phyloP scores from a whole-genome alignment of 225 moss, liverwort and hornwort species.

The Marchantia polymorpha region DNA sequence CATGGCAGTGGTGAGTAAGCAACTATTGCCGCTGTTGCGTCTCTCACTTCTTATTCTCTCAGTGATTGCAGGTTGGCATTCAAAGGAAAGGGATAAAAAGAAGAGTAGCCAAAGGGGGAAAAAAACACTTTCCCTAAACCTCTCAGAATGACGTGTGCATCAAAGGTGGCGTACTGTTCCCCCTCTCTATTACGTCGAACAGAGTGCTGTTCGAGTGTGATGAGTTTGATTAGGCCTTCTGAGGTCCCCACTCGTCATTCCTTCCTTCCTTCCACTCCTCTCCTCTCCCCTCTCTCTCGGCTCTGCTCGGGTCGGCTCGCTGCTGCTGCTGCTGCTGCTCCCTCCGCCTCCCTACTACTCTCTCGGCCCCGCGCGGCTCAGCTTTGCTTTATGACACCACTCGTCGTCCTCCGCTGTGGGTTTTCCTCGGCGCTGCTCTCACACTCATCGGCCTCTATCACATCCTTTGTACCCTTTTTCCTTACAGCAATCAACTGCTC shows the following conservation, averaged over 20 bases:
- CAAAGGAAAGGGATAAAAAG: constrained; percentile 17
- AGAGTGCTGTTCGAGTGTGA: constrained; percentile 34
- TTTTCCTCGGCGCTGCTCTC: constrained; percentile 6
- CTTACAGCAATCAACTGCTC: not conserved
- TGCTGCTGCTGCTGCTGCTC: constrained; percentile 6
- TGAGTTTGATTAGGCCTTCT: constrained; percentile 38
- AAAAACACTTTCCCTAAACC: constrained; percentile 26
- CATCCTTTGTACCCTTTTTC: constrained; percentile 13
- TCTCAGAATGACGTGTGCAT: constrained; percentile 47
- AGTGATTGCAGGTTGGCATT: constrained; percentile 27
- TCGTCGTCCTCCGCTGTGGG: not conserved
- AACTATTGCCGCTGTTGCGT: constrained; percentile 30
- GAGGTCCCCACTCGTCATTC: constrained; percentile 45
- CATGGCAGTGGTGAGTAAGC: constrained; percentile 28
- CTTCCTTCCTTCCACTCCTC: constrained; percentile 19
- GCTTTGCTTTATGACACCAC: not conserved
- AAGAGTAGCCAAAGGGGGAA: constrained; percentile 20
- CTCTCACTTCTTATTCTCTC: constrained; percentile 43
- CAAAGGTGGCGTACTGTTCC: constrained; percentile 47
- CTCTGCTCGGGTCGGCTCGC: not conserved
- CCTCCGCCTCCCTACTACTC: not conserved
- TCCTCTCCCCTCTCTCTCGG: constrained; percentile 9
- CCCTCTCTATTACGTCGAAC: constrained; percentile 44
- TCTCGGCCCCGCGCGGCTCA: no score
- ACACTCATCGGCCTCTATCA: not conserved